Base-by-base conservation (phyloP, 169 alveolate genomes). In the Babesia bovis region DNA sequence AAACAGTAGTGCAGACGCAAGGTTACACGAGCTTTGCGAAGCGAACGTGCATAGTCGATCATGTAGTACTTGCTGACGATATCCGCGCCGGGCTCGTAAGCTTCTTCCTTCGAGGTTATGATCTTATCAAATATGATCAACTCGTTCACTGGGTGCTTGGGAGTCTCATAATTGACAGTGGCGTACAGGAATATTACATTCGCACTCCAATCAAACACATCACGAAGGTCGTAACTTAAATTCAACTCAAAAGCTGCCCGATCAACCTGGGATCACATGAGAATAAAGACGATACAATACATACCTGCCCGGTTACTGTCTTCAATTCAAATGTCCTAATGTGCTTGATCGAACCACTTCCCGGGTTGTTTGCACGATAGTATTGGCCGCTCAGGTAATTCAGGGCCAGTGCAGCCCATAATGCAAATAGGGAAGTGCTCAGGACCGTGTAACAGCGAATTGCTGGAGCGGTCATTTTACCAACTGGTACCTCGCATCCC, bases 191-290 rank as follows among this genome's bases (percentile, higher is more conserved):
- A 81, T 17, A 81, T 23, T 17, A 55, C 55, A 47, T 71, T 66
- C 32, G 88, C 61, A 65, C 84, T 81, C 88, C 88, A 81, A 49
- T 81, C 79, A 30, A 81, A 81, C 40, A 49, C 72, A 1, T 71
- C 81, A 13, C 88, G 36, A 17, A 81, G 59, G 60, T 81, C 88
- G 63, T 81, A 81, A 9, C 58, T 49, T 38, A 81, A 1, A 38
- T 49, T 21, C 30, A 81, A 42, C 40, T 81, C 88, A 6, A 81
- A 25, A 19, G 68, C 76, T 3, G 88, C 88, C 25, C 84, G 70
- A 26, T 81, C 88, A 36, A 44, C 65, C 88, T 81, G 50, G 0
- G 1, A 5, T 13, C 25, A 47, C 17, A 47, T 47, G 26, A 26
- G 12, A 5, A 7, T 47, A 47, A 66, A 4, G 4, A 13, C 21